Conservation (phyloP, 331 rosid species). For the Arachis monticola region DNA sequence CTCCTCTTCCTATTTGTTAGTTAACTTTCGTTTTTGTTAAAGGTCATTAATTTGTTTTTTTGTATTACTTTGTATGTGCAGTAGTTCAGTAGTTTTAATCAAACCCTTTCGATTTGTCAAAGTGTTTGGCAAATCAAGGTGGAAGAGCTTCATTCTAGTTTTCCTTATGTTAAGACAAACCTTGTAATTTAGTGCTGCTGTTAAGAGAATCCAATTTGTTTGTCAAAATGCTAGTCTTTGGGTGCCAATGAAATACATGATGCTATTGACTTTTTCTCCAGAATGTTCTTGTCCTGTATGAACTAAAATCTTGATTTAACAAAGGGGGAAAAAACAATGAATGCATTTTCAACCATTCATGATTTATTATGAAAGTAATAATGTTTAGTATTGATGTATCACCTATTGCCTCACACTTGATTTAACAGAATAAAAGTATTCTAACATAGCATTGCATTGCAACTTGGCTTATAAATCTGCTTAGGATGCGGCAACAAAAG, state of each 20-base stretch:
- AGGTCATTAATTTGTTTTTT: conserved; percentile 17
- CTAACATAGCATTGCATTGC: no score
- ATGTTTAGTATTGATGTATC: no score
- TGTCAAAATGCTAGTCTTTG: neutral
- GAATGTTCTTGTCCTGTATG: neutral
- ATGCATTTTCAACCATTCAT: no score
- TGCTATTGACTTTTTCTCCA: neutral
- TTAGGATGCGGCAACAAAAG: no score
- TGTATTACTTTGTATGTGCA: conserved; percentile 4
- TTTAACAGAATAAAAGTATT: no score
- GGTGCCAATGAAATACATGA: neutral
- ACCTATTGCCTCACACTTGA: no score
- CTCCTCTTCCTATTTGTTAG: conserved; percentile 83
- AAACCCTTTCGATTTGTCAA: neutral
- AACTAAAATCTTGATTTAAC: neutral
- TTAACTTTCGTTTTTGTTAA: neutral
- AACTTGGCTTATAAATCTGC: no score
- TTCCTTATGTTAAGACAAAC: neutral
- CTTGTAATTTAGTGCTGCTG: neutral
- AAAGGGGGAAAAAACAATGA: no score
- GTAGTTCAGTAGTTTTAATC: neutral
- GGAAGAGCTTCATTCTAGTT: neutral
- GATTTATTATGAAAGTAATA: no score
- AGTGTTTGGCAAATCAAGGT: neutral
- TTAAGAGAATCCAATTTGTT: neutral